Percentiles rank a stretch among this genome's conserved stretches.
Evolutionary conservation across 768 basidiomycete genomes (phyloP).

Genomic region (Gyrodon lividus): DNA sequence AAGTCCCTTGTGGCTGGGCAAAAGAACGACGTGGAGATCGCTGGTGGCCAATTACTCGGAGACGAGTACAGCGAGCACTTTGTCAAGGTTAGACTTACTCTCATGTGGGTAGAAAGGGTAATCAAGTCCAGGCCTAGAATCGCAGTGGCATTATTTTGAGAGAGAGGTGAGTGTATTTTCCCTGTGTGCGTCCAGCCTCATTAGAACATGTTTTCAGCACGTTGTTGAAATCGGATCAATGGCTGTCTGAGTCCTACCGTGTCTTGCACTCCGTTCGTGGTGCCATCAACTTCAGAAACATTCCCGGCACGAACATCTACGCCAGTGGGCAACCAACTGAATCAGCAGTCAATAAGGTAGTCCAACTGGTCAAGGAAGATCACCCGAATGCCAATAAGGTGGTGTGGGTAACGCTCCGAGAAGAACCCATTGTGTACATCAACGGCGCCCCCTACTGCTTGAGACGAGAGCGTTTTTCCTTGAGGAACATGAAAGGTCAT

Average conservation of each 20-base stretch:
- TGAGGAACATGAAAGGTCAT: constrained; percentile 92
- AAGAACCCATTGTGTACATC: constrained; percentile 89
- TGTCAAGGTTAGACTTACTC: constrained; percentile 58
- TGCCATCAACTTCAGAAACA: constrained; percentile 91
- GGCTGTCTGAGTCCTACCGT: constrained; percentile 70
- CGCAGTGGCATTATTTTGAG: constrained; percentile 93
- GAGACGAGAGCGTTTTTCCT: constrained; percentile 78
- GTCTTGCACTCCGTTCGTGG: constrained; percentile 76
- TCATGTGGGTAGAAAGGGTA: neutral
- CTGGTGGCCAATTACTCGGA: constrained; percentile 83
- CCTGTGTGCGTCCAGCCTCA: constrained; percentile 1
- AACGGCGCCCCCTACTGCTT: constrained; percentile 92
- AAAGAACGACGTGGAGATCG: constrained; percentile 70
- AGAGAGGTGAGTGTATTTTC: constrained; percentile 57
- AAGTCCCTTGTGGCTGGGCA: constrained; percentile 62
- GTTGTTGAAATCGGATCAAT: constrained; percentile 90
- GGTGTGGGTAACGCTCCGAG: constrained; percentile 91
- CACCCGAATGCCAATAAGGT: constrained; percentile 63
- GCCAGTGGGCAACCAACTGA: constrained; percentile 90
- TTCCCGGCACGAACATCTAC: constrained; percentile 79
- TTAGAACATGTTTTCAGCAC: constrained; percentile 45
- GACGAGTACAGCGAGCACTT: constrained; percentile 97
- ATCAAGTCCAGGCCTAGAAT: constrained; percentile 48
- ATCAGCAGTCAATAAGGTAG: constrained; percentile 82
- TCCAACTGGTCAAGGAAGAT: constrained; percentile 56